phyloP scores from a whole-genome alignment of 352 stramenopile genomes.

The Globisporangium abappressorium region DNA sequence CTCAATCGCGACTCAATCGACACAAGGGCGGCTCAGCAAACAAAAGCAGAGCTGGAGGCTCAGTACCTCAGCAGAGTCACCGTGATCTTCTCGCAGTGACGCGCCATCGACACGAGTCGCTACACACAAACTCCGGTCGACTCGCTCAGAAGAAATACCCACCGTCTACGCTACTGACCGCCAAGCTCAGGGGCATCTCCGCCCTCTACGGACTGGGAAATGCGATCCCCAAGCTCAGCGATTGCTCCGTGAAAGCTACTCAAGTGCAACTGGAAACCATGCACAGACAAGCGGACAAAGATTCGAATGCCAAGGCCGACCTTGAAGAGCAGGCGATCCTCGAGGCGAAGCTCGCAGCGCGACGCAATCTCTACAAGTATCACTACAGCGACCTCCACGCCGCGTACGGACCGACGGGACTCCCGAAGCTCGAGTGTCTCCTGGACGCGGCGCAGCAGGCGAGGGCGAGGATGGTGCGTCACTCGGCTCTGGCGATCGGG shows the following conservation, averaged over 20 bases:
- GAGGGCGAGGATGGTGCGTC: slow-evolving; percentile 24
- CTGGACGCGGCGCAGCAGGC: slow-evolving; percentile 45
- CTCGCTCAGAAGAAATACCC: not conserved
- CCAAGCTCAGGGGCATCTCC: slow-evolving; percentile 29
- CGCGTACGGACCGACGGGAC: slow-evolving; percentile 23
- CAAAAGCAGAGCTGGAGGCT: not conserved
- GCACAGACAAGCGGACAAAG: slow-evolving; percentile 5
- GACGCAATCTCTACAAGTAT: slow-evolving; percentile 42
- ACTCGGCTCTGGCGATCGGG: slow-evolving; percentile 37
- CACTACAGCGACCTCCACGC: slow-evolving; percentile 44
- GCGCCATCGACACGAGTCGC: slow-evolving; percentile 29
- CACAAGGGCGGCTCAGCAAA: not conserved
- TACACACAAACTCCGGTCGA: not conserved
- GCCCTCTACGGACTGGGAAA: slow-evolving; percentile 36
- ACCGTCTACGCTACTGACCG: slow-evolving; percentile 21
- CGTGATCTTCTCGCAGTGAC: slow-evolving; percentile 6
- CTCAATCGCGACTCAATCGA: slow-evolving; percentile 6
- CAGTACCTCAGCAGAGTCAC: not conserved
- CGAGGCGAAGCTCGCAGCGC: slow-evolving; percentile 32
- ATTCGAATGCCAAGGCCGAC: not conserved
- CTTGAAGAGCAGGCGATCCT: slow-evolving; percentile 11
- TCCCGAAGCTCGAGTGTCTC: slow-evolving; percentile 47
- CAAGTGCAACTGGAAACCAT: slow-evolving; percentile 8
- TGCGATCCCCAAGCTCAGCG: slow-evolving; percentile 21
- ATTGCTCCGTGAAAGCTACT: slow-evolving; percentile 17